Evolutionary conservation across 129 eudicot species (phyloP).

Genomic region (Centella asiatica): DNA sequence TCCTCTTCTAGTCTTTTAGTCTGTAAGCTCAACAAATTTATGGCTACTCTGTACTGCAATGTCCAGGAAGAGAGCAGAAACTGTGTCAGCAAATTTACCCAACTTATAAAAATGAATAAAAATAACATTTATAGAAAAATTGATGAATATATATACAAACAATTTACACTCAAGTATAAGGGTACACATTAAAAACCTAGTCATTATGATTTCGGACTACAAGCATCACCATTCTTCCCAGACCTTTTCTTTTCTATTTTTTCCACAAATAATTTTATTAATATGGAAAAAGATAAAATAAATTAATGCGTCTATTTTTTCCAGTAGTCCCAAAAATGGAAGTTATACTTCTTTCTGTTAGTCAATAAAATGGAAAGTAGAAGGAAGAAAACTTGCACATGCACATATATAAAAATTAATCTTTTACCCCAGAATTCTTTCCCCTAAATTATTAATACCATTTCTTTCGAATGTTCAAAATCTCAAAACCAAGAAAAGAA

Average conservation of each 20-base stretch:
- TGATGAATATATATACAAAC: slow-evolving; percentile 7
- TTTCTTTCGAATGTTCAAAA: neutral
- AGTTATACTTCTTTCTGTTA: no score
- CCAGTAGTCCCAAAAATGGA: slow-evolving; percentile 7
- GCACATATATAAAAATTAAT: neutral
- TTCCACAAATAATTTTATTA: no score
- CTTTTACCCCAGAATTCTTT: neutral
- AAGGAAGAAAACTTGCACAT: neutral
- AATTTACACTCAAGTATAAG: slow-evolving; percentile 31
- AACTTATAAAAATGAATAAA: slow-evolving; percentile 3
- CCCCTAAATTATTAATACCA: neutral
- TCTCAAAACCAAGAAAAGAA: slow-evolving; percentile 1
- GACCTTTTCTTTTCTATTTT: slow-evolving; percentile 9
- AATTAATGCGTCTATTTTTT: neutral
- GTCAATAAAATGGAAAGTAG: no score
- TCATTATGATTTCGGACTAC: slow-evolving; percentile 9
- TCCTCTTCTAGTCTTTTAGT: slow-evolving; percentile 10
- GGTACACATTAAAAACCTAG: slow-evolving; percentile 7
- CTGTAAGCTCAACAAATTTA: slow-evolving; percentile 20
- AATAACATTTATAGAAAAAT: slow-evolving; percentile 13
- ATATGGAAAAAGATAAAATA: no score
- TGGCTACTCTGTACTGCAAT: slow-evolving; percentile 14
- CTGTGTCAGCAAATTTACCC: slow-evolving; percentile 29
- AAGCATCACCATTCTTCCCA: slow-evolving; percentile 19
- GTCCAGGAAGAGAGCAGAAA: slow-evolving; percentile 22